Evolutionary conservation across 306 rosid species (phyloP), one percentile per base, ranked within the genome.

Genomic region (Gillenia trifoliata): DNA sequence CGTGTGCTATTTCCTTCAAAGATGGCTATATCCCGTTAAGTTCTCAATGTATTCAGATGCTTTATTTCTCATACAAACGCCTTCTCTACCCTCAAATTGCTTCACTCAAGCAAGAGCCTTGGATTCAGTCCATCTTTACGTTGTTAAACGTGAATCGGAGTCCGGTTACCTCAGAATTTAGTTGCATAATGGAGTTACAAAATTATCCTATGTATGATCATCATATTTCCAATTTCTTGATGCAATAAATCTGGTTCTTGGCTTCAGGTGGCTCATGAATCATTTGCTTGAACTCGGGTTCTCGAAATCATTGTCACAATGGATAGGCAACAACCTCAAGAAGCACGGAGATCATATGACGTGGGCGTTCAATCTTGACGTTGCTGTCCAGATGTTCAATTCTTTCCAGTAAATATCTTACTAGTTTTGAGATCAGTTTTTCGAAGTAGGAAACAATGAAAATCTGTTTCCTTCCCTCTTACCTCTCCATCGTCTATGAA

Each of bases 321-420:
- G 98, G 98, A 85, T 94, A 77, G 95, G 97, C 73, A 88, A 88
- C 80, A 94, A 87, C 79, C 90, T 94, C 75, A 88, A 90, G 86
- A 91, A 85, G 83, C 82, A 79, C 15, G 96, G 97, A 72, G 96
- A 88, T 66, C 89, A 86, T 33, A 88, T 84, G 88, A 91, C 96
- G 41, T 89, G 92, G 97, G 79, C 90, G 11, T 94, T 94, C 82
- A 87, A 94, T 83, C 88, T 94, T 68, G 84, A 94, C 19, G 91
- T 81, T 59, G 97, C 96, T 61, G 78, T 86, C 40, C 88, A 86
- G 86, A 88, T 94, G 98, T 90, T 94, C 80, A 70, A 85, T 75
- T 94, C 98, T 70, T 94, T 87, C 85, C 62, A 94, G 98, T 90
- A 87, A 77, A 7, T 68, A 28, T 16, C 23, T 17, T 26, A 20